phyloP scores from a whole-genome alignment of 2,329 filamentous ascomycete species.

The Cladophialophora psammophila region DNA sequence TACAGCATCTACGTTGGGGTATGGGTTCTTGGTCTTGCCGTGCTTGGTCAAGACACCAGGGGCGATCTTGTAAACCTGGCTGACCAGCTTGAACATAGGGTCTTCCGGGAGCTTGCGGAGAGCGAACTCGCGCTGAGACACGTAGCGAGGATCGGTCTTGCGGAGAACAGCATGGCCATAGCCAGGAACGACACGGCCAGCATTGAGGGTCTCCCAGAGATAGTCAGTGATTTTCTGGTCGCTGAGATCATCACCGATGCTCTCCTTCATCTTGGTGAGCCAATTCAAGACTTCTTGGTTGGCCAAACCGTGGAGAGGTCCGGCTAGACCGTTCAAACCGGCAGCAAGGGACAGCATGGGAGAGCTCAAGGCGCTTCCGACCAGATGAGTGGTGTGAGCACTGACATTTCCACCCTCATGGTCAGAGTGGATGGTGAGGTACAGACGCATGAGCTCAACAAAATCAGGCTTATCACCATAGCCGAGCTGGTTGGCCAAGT shows the following conservation, averaged over 20 bases:
- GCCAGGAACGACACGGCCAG: conserved; percentile 93
- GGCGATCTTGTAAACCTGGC: conserved; percentile 99
- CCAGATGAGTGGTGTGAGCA: conserved; percentile 97
- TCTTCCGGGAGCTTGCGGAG: conserved; percentile 92
- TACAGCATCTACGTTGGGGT: conserved; percentile 92
- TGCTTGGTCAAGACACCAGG: conserved; percentile 97
- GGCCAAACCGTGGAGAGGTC: conserved; percentile 96
- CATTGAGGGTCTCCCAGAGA: conserved; percentile 96
- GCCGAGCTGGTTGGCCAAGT: conserved; percentile 99
- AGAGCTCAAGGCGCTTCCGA: conserved; percentile 94
- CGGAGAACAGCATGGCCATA: conserved; percentile 99
- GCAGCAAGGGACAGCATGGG: conserved; percentile 96
- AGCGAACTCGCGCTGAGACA: conserved; percentile 96
- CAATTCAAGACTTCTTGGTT: conserved; percentile 99
- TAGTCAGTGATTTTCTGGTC: conserved; percentile 98
- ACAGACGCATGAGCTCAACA: conserved; percentile 96
- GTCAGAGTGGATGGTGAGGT: conserved; percentile 99
- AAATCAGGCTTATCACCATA: conserved; percentile 96
- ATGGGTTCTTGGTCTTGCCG: conserved; percentile 99
- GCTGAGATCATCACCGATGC: conserved; percentile 89
- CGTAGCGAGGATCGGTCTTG: conserved; percentile 99
- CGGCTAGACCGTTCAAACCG: conserved; percentile 96
- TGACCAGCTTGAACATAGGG: conserved; percentile 99
- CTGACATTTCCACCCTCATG: conserved; percentile 99
- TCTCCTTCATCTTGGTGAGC: conserved; percentile 99